These are phyloP conservation scores for Cryptosporidium ubiquitum DNA, from an alignment of 169 alveolate genomes.

Conservation along the genomic window DNA sequence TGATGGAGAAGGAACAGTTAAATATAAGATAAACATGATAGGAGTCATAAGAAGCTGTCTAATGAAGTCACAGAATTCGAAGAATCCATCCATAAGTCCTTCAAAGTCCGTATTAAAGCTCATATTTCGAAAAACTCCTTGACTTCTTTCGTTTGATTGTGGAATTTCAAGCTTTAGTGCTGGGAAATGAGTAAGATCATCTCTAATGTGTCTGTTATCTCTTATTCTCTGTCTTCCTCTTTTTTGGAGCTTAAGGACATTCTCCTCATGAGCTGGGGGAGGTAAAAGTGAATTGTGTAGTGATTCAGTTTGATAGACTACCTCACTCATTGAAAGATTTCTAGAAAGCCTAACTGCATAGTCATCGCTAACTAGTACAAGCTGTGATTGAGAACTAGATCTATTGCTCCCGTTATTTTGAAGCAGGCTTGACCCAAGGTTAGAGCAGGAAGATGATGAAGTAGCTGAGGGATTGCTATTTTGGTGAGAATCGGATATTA, in stretches of 20 bases:
- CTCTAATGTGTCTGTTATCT: slow-evolving; percentile 4
- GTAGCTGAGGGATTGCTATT: background rate
- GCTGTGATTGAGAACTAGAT: slow-evolving; percentile 51
- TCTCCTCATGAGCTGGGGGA: slow-evolving; percentile 71
- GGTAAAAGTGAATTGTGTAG: slow-evolving; percentile 55
- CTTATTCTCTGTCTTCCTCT: slow-evolving; percentile 34
- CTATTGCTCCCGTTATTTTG: slow-evolving; percentile 12
- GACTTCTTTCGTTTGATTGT: background rate
- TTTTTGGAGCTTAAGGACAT: slow-evolving; percentile 43
- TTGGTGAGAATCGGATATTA: background rate
- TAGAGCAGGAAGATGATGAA: slow-evolving; percentile 7
- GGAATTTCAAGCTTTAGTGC: background rate
- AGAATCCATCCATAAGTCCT: slow-evolving; percentile 1
- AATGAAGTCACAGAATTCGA: slow-evolving; percentile 22
- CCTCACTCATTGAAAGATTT: slow-evolving; percentile 72
- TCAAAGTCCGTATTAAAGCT: slow-evolving; percentile 22
- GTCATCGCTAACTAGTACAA: slow-evolving; percentile 42
- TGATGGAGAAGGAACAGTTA: slow-evolving; percentile 72
- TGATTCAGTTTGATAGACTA: slow-evolving; percentile 73
- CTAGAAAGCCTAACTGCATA: slow-evolving; percentile 68
- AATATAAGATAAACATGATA: slow-evolving; percentile 49
- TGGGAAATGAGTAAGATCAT: background rate
- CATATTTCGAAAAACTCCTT: background rate
- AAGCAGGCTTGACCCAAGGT: background rate
- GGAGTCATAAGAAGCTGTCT: slow-evolving; percentile 69